A percentile compares a stretch with the other conserved stretches of the same genome.
Conservation (phyloP, 345 rosid genomes). For the Euphorbia pulcherrima region DNA sequence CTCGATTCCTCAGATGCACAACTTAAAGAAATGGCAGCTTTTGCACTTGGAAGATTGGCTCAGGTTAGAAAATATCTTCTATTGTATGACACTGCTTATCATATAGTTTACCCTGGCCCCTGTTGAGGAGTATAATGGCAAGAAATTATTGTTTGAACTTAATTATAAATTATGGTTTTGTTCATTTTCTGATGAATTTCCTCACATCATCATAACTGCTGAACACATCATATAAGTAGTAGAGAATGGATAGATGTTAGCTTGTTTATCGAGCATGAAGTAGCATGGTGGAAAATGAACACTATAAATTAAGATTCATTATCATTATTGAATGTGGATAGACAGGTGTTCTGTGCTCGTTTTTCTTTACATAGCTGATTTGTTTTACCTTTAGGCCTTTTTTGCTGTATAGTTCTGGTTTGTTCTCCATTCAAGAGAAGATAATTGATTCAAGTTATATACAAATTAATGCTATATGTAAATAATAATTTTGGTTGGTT, state of each 20-base stretch:
- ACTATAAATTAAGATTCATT: neutral
- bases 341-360: neutral
- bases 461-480: neutral
- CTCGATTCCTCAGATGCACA: conserved; percentile 58
- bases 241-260: neutral
- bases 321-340: neutral
- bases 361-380: neutral
- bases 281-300: neutral
- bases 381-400: neutral
- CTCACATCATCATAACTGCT: neutral
- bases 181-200: neutral
- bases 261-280: neutral
- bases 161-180: neutral
- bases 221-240: neutral
- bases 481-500: neutral
- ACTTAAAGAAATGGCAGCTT: conserved; percentile 73
- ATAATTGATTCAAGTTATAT: neutral
- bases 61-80: conserved; percentile 43
- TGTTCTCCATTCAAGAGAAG: neutral
- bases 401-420: neutral
- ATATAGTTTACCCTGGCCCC: neutral
- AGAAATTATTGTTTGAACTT: neutral
- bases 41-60: conserved; percentile 79
- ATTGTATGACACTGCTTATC: conserved; percentile 1
- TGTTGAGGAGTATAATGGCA: neutral